Evolutionary conservation across 768 basidiomycete species (phyloP), one percentile per base, ranked within the genome.

Genomic region (Paxillus involutus): DNA sequence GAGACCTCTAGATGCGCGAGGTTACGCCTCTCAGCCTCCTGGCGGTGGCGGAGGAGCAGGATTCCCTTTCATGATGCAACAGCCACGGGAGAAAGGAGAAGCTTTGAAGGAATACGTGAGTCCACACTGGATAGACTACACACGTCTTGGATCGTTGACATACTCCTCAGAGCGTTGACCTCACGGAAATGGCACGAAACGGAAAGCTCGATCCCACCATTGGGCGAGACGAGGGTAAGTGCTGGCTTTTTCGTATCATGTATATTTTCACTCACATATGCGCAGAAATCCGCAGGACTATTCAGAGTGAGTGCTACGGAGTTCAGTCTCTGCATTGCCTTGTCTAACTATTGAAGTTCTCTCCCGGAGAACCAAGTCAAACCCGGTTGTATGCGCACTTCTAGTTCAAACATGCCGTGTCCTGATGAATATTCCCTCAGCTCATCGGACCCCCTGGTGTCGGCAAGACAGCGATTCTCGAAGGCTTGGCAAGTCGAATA

Each of bases 201-300:
- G 94, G 94, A 29, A 94, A 94, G 66, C 75, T 96, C 3, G 94
- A 97, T 68, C 94, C 94, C 1, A 86, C 84, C 6, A 97, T 97
- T 68, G 94, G 94, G 3, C 74, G 91, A 63, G 91, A 93, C 56
- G 90, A 93, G 73, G 90, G 89, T 80, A 57, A 21, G 61, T 51
- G 17, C 32, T 7, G 2, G 26, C 33, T 39, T 17, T 36, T 14
- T 57, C 44, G 4, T 4, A 3, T 26, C 14, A 32, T 21, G 13
- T 6, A 16, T 39, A 41, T 45, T 12, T 46, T 56, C 30, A 57
- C 32, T 11, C 33, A 24, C 13, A 16, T 10, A 32, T 21, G n/a
- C 57, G 16, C 64, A 79, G 93, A 96, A 73, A 96, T 96, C 57
- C 81, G 91, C 9, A 77, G 94, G 46, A 95, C 93, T 1, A 88